Evolutionary conservation across 1,139 yeast genomes (phyloP).

Genomic region (Candida pseudoviswanathii): DNA sequence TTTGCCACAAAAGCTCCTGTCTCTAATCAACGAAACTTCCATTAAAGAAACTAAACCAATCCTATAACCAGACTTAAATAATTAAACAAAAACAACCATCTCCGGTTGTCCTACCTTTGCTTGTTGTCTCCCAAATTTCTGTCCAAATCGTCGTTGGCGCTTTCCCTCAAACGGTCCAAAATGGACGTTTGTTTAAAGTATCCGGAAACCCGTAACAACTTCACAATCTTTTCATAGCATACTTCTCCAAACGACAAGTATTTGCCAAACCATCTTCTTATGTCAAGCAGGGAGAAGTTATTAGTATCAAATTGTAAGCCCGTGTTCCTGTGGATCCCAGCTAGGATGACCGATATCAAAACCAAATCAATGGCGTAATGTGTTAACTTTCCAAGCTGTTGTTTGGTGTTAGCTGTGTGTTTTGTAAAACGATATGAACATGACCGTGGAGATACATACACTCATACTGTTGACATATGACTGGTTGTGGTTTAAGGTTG

Average conservation of each 20-base stretch:
- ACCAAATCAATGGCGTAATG: slow-evolving; percentile 64
- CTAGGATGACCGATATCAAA: slow-evolving; percentile 61
- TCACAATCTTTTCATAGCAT: slow-evolving; percentile 49
- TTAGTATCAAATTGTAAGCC: slow-evolving; percentile 56
- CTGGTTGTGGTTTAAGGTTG: not conserved
- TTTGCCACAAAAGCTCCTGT: not conserved
- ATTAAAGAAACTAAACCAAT: not conserved
- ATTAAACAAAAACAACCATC: not conserved
- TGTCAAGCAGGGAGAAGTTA: slow-evolving; percentile 51
- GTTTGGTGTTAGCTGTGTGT: too few relatives aligned
- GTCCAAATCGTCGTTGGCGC: slow-evolving; percentile 33
- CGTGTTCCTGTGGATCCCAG: slow-evolving; percentile 66
- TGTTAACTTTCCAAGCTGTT: slow-evolving; percentile 51
- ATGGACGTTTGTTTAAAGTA: slow-evolving; percentile 49
- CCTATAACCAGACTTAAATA: not conserved
- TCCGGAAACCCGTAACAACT: slow-evolving; percentile 40
- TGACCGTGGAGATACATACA: not conserved
- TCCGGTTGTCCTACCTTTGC: not conserved
- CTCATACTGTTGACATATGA: not conserved
- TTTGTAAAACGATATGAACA: not conserved
- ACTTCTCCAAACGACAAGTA: slow-evolving; percentile 58
- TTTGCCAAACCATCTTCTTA: slow-evolving; percentile 54
- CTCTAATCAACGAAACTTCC: not conserved
- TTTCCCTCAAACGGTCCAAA: slow-evolving; percentile 37
- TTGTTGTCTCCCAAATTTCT: slow-evolving; percentile 28